These are phyloP conservation scores for Coemansia sp. DNA, from an alignment of 371 early-diverging fungal species.

Conservation along the genomic window DNA sequence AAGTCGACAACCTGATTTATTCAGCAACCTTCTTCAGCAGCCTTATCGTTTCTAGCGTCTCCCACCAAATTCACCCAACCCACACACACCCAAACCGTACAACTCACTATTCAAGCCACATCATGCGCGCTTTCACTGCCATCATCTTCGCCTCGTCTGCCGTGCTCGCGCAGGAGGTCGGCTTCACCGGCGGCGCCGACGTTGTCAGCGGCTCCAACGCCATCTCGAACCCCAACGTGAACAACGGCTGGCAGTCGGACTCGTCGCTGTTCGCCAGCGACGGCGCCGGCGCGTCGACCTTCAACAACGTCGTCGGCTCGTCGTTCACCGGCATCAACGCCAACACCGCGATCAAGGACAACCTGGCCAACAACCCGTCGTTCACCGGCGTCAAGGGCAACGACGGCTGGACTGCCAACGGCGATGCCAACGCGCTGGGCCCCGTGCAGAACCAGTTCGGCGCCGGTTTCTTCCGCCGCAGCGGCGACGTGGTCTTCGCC, in stretches of 20 bases:
- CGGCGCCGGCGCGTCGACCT: constrained; percentile 18
- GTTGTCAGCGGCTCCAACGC: constrained; percentile 30
- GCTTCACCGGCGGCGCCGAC: constrained; percentile 22
- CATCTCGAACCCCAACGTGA: constrained; percentile 43
- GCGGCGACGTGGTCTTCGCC: constrained; percentile 41
- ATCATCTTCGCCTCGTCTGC: constrained; percentile 32
- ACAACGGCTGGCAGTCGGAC: constrained; percentile 46
- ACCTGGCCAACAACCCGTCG: constrained; percentile 42
- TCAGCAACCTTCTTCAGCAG: background rate
- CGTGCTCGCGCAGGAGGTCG: constrained; percentile 41
- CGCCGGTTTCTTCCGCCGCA: constrained; percentile 26
- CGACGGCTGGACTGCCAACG: constrained; percentile 49
- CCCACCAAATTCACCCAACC: background rate
- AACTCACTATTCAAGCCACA: background rate
- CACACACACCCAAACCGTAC: background rate
- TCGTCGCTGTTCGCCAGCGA: constrained; percentile 34
- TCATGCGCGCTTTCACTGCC: constrained; percentile 40
- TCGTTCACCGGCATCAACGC: constrained; percentile 35
- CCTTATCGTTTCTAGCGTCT: background rate
- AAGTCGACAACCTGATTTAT: too few species aligned
- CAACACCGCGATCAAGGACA: constrained; percentile 44
- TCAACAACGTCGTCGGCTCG: constrained; percentile 41
- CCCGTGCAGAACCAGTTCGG: constrained; percentile 44
- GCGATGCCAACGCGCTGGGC: constrained; percentile 38
- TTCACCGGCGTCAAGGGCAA: constrained; percentile 32